Evolutionary conservation across 805 yeast genomes (phyloP).

Genomic region (Ogataea trehaloabstinens): DNA sequence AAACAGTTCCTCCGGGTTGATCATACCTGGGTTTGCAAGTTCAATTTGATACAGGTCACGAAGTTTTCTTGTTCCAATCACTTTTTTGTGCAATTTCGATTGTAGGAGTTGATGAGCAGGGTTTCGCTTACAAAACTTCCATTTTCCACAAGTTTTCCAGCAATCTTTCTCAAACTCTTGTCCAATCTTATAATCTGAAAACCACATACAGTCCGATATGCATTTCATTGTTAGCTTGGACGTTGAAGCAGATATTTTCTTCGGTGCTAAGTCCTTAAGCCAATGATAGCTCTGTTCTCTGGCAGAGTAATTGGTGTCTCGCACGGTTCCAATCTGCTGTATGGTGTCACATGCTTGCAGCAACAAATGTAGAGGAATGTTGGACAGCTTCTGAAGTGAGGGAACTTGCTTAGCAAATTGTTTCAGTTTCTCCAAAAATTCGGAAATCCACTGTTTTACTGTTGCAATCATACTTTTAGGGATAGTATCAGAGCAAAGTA

Average conservation of each 20-base stretch:
- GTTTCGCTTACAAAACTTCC: constrained; percentile 10
- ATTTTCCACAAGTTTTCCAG: constrained; percentile 12
- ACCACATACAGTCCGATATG: constrained; percentile 17
- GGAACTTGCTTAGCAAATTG: constrained; percentile 3
- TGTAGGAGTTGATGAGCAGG: constrained; percentile 12
- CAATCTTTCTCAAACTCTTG: constrained; percentile 4
- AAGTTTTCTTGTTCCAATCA: constrained; percentile 4
- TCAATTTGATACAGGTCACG: constrained; percentile 2
- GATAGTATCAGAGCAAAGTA: constrained; percentile 3
- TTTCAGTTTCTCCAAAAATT: constrained; percentile 4
- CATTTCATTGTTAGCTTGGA: constrained; percentile 11
- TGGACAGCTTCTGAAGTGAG: constrained; percentile 6
- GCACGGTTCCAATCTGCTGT: not conserved
- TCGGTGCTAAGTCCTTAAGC: constrained; percentile 10
- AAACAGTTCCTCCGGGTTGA: constrained; percentile 8
- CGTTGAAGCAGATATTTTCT: constrained; percentile 6
- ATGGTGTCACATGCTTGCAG: constrained; percentile 10
- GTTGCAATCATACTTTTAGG: not conserved
- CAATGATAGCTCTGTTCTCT: constrained; percentile 13
- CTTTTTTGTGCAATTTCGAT: constrained; percentile 9
- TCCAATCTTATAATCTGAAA: constrained; percentile 9
- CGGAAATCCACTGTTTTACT: constrained; percentile 2
- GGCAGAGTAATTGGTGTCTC: constrained; percentile 8
- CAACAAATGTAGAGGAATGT: constrained; percentile 15
- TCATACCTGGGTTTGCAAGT: constrained; percentile 4